Base-by-base conservation (phyloP, 2,329 filamentous ascomycete genomes). In the Calonectria hongkongensis region DNA sequence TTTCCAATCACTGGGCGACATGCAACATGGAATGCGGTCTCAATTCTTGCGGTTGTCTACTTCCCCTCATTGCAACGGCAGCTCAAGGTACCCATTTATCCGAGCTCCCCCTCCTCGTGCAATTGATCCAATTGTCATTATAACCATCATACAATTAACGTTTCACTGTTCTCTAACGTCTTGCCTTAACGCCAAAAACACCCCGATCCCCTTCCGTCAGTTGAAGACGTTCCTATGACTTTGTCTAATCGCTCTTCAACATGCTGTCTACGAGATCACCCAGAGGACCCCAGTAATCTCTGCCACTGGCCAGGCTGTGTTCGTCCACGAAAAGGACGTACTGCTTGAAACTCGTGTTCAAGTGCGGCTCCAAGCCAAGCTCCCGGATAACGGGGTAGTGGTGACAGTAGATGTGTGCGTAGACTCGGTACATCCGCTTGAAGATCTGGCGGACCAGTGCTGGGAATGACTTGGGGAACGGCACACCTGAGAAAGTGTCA, bases 321-420 rank as follows among this genome's bases (percentile, higher is more conserved):
- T 99, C 97, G 84, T 99, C 96, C 79, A 99, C 95, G 85, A 99
- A 99, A 72, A 99, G 90, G 74, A 99, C 97, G 82, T 98, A 99
- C 86, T 99, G 97, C 90, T 99, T 99, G 92, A 99, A 99, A 86
- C 95, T 98, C 16, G 97, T 99, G 86, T 99, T 99, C 77, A 99
- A 91, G 85, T 99, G 97, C 54, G 97, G 96, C 86, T 99, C 97
- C 71, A 99, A 90, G 27, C 97, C 97, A 47, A 99, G 91, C 83
- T 98, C 95, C 72, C 97, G 94, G 78, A 99, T 94, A 77, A 99
- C 96, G 43, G 96, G 96, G 86, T 99, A 99, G 87, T 99, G 97
- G 86, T 99, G 97, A 88, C 97, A 99, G 91, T 99, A 99, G 80
- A 99, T 98, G 87, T 99, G 97, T 51, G 97, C 97, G 84, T 99